phyloP scores from a whole-genome alignment of 2,329 filamentous ascomycete genomes.

The Fusarium bactridioides region DNA sequence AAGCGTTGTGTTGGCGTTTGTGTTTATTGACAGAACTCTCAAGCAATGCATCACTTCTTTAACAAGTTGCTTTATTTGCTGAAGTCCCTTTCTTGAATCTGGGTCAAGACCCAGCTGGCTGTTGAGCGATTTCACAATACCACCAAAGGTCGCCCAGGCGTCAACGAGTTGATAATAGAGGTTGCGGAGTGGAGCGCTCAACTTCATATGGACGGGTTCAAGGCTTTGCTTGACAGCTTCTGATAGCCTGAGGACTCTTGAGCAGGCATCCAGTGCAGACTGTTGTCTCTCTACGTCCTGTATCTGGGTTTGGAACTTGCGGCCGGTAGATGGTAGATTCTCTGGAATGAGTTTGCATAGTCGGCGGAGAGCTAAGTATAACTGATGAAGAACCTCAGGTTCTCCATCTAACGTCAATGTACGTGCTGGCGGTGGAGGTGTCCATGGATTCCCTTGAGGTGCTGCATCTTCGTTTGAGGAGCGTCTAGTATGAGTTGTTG shows the following conservation, averaged over 20 bases:
- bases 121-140: neutral
- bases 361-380: neutral
- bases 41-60: neutral
- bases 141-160: neutral
- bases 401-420: neutral
- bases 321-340: neutral
- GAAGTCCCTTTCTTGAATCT: neutral
- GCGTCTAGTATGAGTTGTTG: neutral
- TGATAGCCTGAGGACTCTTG: neutral
- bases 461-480: neutral
- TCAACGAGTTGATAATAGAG: neutral
- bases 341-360: neutral
- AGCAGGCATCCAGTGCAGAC: neutral
- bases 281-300: neutral
- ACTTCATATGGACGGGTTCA: neutral
- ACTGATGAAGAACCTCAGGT: neutral
- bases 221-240: neutral
- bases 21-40: neutral
- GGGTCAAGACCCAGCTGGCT: neutral
- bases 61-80: neutral
- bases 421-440: neutral
- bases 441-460: neutral
- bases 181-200: neutral
- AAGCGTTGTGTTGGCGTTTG: accelerated
- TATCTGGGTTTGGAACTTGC: neutral